phyloP scores from a whole-genome alignment of 1,139 yeast genomes.

The Yamadazyma sp. region DNA sequence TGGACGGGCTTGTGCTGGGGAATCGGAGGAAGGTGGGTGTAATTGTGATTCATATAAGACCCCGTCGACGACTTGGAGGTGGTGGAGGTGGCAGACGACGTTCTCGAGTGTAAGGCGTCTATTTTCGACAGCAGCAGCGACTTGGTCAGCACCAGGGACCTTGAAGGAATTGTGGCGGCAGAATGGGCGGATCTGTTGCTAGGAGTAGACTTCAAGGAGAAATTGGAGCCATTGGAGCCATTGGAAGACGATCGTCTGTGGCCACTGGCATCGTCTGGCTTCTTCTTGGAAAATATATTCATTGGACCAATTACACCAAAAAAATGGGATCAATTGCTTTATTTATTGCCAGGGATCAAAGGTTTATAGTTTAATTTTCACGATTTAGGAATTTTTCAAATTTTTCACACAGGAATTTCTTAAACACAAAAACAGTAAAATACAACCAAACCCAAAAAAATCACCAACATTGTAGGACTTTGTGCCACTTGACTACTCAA shows the following conservation, averaged over 20 bases:
- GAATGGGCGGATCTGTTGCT: constrained; percentile 8
- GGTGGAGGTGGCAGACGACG: constrained; percentile 12
- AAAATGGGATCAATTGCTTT: too few relatives aligned
- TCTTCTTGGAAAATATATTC: constrained; percentile 14
- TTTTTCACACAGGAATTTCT: constrained; percentile 1
- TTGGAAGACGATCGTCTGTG: constrained; percentile 14
- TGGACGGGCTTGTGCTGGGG: constrained; percentile 3
- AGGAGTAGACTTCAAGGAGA: constrained; percentile 12
- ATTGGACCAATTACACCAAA: constrained; percentile 2
- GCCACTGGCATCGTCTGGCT: constrained; percentile 5
- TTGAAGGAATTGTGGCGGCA: neutral
- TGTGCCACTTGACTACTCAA: constrained; percentile 2
- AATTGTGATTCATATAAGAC: constrained; percentile 5
- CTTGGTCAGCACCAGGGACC: too few relatives aligned
- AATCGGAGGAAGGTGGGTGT: constrained; percentile 7
- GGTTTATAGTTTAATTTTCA: constrained; percentile 2
- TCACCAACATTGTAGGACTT: too few relatives aligned
- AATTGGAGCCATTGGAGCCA: constrained; percentile 12
- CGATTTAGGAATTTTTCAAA: constrained; percentile 4
- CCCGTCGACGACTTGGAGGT: constrained; percentile 10
- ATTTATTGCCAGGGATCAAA: constrained; percentile 1
- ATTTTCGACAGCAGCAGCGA: constrained; percentile 7
- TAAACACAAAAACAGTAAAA: neutral
- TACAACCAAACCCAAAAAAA: too few relatives aligned
- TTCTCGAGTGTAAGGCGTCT: constrained; percentile 11